Percentiles rank a stretch among this genome's conserved stretches.
Evolutionary conservation across 2,329 filamentous ascomycete species (phyloP).

Genomic region (Arthrobotrys entomopaga): DNA sequence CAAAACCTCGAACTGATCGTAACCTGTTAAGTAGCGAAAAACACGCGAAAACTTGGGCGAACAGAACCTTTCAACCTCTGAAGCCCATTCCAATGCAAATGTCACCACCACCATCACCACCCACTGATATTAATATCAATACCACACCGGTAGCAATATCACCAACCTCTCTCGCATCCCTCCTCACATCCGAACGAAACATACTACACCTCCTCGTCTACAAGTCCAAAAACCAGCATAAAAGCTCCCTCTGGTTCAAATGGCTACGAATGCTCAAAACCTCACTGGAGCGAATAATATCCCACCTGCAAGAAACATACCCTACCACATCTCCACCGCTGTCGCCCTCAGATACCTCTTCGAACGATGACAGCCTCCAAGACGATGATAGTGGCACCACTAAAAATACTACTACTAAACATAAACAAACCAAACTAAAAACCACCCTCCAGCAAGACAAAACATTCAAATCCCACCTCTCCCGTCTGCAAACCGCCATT

Average conservation of each 20-base stretch:
- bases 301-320: slow-evolving; percentile 60
- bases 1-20: too few species aligned
- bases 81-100: neutral
- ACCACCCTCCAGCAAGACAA: slow-evolving; percentile 7
- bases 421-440: neutral
- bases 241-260: slow-evolving; percentile 82
- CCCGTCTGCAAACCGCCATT: slow-evolving; percentile 58
- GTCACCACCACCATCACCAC: neutral
- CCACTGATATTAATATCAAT: too few species aligned
- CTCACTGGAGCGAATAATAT: slow-evolving; percentile 69
- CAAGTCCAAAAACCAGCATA: slow-evolving; percentile 93
- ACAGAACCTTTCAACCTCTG: neutral
- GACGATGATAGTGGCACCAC: neutral
- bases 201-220: slow-evolving; percentile 79
- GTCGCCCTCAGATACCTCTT: neutral
- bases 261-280: slow-evolving; percentile 77
- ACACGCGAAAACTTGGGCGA: too few species aligned
- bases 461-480: neutral
- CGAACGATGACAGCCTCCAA: slow-evolving; percentile 60
- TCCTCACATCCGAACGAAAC: slow-evolving; percentile 58
- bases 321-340: slow-evolving; percentile 31
- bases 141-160: slow-evolving; percentile 16
- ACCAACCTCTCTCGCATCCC: neutral
- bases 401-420: neutral
- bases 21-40: slow-evolving; percentile 1